Evolutionary conservation across 345 rosid species (phyloP).

Genomic region (Rhodamnia rubescens): DNA sequence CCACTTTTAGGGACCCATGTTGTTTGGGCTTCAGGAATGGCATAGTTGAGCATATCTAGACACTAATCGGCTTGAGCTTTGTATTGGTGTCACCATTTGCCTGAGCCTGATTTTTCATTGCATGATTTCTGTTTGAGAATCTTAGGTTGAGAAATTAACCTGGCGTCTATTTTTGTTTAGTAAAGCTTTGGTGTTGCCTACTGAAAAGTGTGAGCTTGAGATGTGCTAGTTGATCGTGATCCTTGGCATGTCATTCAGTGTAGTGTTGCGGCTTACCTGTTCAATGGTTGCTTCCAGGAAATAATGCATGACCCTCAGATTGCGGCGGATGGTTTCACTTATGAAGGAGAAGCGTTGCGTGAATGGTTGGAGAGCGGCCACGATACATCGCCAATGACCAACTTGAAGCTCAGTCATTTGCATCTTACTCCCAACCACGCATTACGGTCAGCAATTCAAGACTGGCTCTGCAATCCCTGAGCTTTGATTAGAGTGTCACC

Average conservation of each 20-base stretch:
- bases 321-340: conserved; percentile 73
- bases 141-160: background rate
- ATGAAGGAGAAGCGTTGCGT: conserved; percentile 51
- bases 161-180: background rate
- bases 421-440: conserved; percentile 59
- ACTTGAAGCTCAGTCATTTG: conserved; percentile 38
- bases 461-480: conserved; percentile 63
- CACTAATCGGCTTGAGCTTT: background rate
- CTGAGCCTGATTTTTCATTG: background rate
- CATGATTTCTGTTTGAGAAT: background rate
- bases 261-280: background rate
- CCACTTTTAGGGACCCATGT: background rate
- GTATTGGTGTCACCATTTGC: background rate
- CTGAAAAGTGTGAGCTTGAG: background rate
- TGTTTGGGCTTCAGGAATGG: background rate
- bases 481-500: background rate
- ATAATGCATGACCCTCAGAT: conserved; percentile 74
- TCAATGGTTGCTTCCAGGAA: conserved; percentile 31
- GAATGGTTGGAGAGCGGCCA: conserved; percentile 52
- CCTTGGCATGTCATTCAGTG: background rate
- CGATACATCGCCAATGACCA: conserved; percentile 72
- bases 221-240: background rate
- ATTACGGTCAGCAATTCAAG: conserved; percentile 51
- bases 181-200: background rate
- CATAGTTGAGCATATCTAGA: background rate